Base-by-base conservation (phyloP, 2,329 filamentous ascomycete genomes). In the Colletotrichum destructivum region DNA sequence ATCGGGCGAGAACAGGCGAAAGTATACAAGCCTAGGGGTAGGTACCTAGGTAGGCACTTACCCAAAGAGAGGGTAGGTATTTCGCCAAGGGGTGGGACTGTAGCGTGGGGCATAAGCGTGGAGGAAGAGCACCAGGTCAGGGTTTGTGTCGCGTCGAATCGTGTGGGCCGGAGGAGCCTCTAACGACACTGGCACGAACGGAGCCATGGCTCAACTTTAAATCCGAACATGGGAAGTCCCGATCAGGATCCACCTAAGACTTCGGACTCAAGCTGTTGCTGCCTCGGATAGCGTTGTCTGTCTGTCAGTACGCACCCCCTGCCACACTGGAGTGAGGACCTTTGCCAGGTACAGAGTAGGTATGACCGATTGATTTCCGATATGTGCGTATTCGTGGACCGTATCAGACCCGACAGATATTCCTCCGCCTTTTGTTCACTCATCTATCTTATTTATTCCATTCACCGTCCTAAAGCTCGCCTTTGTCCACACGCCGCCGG, bases 201-300 rank as follows among this genome's bases (percentile, higher is more conserved):
- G 52, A 59, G 66, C 54, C 44, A 44, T 59, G 60, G 66, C 66
- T 59, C 61, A 65, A 69, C 66, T 69, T 38, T 69, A 54, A 57
- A 31, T 65, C 52, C 38, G 52, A 64, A 35, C 60, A 69, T 69
- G 52, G 66, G 12, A 59, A 46, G 44, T 59, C 61, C 51, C 54
- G 13, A 38, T 59, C 46, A 8, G 42, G 9, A 18, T 26, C 18
- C 59, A 62, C 59, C 59, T 51, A n/a, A 51, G 59, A 51, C 59
- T 23, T 21, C 9, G 40, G 35, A 56, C 12, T 40, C n/a, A 23
- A 21, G n/a, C 54, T 56, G 54, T n/a, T 26, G 51, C 23, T 56
- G 35, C 31, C 52, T 56, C 31, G 31, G 31, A 31, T 3, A 31
- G 31, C 31, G 31, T n/a, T 18, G 4, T 21, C 18, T 51, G 21